Conservation (phyloP, 768 basidiomycete genomes). For the Leccinellum rugosiceps region DNA sequence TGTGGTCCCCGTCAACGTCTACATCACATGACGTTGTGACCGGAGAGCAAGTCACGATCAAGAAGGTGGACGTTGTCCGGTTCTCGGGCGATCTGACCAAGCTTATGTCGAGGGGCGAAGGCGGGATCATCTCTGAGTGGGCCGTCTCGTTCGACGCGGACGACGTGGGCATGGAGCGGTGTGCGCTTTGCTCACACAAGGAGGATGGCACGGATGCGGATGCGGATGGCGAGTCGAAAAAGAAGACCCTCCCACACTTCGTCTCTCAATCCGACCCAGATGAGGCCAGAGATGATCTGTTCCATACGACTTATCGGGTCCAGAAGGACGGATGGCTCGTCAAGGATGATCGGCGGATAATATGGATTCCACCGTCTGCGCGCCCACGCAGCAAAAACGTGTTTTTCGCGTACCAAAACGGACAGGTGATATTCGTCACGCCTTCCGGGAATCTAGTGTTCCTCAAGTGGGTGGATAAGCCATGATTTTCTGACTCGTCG, state of each 20-base stretch:
- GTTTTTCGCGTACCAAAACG: slow-evolving; percentile 10
- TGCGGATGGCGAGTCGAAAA: not conserved
- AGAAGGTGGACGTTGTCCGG: slow-evolving; percentile 1
- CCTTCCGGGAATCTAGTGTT: not conserved
- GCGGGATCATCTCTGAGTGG: slow-evolving; percentile 9
- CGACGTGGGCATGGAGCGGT: not conserved
- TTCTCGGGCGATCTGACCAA: slow-evolving; percentile 8
- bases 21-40: slow-evolving; percentile 7
- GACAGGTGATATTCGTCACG: not conserved
- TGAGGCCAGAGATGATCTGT: slow-evolving; percentile 3
- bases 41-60: slow-evolving; percentile 2
- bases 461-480: slow-evolving; percentile 1
- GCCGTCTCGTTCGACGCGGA: slow-evolving; percentile 2
- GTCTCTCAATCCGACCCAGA: slow-evolving; percentile 7
- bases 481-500: not conserved
- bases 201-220: not conserved
- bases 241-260: not conserved
- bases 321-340: slow-evolving; percentile 22
- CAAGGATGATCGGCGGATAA: slow-evolving; percentile 13
- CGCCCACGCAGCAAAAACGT: slow-evolving; percentile 5
- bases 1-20: slow-evolving; percentile 18
- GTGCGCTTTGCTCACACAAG: not conserved
- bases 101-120: slow-evolving; percentile 5
- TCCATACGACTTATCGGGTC: slow-evolving; percentile 10
- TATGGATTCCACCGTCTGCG: slow-evolving; percentile 6